These are phyloP conservation scores for Pterula multifida DNA, from an alignment of 1,284 basidiomycete species.

Conservation along the genomic window DNA sequence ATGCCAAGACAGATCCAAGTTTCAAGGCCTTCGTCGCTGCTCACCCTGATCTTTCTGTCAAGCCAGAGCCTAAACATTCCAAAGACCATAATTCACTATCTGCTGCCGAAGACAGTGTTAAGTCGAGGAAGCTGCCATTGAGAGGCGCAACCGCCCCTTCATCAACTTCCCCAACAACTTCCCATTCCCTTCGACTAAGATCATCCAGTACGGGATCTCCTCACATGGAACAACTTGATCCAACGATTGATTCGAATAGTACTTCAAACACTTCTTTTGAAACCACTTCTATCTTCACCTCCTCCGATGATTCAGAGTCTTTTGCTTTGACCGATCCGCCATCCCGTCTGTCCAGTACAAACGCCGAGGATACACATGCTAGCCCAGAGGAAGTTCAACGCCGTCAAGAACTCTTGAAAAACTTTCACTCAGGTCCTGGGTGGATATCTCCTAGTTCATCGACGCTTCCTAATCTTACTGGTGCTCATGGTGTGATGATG, in stretches of 20 bases:
- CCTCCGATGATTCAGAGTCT: conserved; percentile 23
- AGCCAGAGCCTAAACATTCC: conserved; percentile 19
- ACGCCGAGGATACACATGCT: conserved; percentile 5
- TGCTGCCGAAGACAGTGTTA: conserved; percentile 14
- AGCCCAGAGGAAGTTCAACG: conserved; percentile 15
- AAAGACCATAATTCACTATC: neutral
- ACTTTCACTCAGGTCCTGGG: conserved; percentile 12
- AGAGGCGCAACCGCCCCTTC: conserved; percentile 11
- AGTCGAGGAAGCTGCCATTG: conserved; percentile 20
- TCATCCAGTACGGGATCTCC: conserved; percentile 2
- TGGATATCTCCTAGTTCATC: conserved; percentile 20
- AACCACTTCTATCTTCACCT: conserved; percentile 28
- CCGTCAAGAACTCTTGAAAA: conserved; percentile 9
- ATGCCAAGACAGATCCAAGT: conserved; percentile 85
- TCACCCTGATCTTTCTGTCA: conserved; percentile 75
- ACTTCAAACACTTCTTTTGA: conserved; percentile 28
- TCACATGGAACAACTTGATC: neutral
- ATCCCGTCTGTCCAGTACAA: conserved; percentile 20
- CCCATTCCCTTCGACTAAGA: conserved; percentile 5
- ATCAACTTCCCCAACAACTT: conserved; percentile 17
- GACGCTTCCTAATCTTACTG: conserved; percentile 22
- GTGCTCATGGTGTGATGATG: conserved; percentile 10
- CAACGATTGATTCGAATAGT: conserved; percentile 15
- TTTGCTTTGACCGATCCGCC: conserved; percentile 33
- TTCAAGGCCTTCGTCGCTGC: conserved; percentile 89